These are phyloP conservation scores for Sphaerulina populicola DNA, from an alignment of 2,329 filamentous ascomycete species.

Conservation along the genomic window DNA sequence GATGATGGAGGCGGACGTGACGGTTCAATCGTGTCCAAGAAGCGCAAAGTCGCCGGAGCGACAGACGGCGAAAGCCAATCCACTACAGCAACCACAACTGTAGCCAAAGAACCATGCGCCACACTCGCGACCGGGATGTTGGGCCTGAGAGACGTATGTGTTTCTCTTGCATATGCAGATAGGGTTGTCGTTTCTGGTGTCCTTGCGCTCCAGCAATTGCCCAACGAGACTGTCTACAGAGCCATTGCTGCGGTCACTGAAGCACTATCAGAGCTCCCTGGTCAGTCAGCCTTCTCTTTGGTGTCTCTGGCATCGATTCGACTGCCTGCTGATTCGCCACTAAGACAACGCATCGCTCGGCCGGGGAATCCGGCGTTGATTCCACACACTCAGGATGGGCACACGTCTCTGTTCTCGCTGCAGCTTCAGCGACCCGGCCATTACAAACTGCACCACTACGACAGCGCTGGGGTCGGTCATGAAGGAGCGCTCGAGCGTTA, in stretches of 20 bases:
- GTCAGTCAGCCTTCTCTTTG: not conserved
- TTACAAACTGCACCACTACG: constrained; percentile 3
- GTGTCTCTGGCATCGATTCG: not conserved
- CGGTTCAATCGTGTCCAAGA: no score
- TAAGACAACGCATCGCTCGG: not conserved
- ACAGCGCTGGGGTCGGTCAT: not conserved
- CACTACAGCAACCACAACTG: no score
- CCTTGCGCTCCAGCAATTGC: not conserved
- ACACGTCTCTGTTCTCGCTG: not conserved
- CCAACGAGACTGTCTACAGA: not conserved
- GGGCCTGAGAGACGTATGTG: not conserved
- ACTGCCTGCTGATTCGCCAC: not conserved
- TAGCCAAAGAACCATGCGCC: not conserved
- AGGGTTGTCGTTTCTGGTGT: not conserved
- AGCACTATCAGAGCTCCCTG: not conserved
- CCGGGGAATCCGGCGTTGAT: not conserved
- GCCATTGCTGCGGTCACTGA: constrained; percentile 6
- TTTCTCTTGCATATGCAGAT: not conserved
- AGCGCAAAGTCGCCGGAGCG: no score
- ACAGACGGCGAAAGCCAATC: no score
- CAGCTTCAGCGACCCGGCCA: not conserved
- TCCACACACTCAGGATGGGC: constrained; percentile 1
- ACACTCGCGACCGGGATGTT: not conserved
- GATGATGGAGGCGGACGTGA: no score
- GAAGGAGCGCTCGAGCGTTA: not conserved